Evolutionary conservation across 106 monocot genomes (phyloP).

Genomic region (Gastrodia elata): DNA sequence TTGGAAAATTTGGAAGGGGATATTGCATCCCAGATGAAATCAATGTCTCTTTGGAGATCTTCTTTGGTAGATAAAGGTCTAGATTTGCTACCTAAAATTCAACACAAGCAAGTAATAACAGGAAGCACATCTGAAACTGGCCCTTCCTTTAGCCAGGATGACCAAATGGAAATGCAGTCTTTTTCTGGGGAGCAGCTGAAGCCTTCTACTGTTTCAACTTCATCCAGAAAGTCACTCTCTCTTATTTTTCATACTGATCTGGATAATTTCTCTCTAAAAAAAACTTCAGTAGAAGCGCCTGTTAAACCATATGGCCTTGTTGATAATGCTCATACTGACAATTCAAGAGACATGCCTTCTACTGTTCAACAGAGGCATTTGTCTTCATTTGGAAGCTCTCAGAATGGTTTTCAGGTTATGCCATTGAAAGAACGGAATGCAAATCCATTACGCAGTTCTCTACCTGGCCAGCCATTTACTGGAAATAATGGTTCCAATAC

Average conservation of each 20-base stretch:
- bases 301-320: neutral
- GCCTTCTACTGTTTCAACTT: slow-evolving; percentile 10
- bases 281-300: slow-evolving; percentile 5
- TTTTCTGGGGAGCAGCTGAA: slow-evolving; percentile 1
- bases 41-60: slow-evolving; percentile 63
- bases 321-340: slow-evolving; percentile 3
- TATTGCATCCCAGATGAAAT: slow-evolving; percentile 22
- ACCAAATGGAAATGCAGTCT: slow-evolving; percentile 15
- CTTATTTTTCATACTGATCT: slow-evolving; percentile 27
- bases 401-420: slow-evolving; percentile 1
- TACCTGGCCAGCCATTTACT: slow-evolving; percentile 8
- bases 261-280: slow-evolving; percentile 7
- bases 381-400: slow-evolving; percentile 15
- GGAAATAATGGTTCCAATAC: slow-evolving; percentile 5
- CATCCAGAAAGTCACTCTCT: slow-evolving; percentile 7
- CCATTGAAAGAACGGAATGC: slow-evolving; percentile 8
- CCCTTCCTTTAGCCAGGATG: slow-evolving; percentile 9
- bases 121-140: slow-evolving; percentile 10
- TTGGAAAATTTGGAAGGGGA: slow-evolving; percentile 35
- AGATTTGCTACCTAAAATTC: slow-evolving; percentile 59
- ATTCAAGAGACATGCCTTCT: slow-evolving; percentile 14
- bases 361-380: slow-evolving; percentile 19
- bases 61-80: slow-evolving; percentile 52
- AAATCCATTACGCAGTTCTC: slow-evolving; percentile 4
- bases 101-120: slow-evolving; percentile 27